Percentiles rank a stretch among this genome's conserved stretches.
Evolutionary conservation across 805 yeast genomes (phyloP).

Genomic region (Candida quercuum): DNA sequence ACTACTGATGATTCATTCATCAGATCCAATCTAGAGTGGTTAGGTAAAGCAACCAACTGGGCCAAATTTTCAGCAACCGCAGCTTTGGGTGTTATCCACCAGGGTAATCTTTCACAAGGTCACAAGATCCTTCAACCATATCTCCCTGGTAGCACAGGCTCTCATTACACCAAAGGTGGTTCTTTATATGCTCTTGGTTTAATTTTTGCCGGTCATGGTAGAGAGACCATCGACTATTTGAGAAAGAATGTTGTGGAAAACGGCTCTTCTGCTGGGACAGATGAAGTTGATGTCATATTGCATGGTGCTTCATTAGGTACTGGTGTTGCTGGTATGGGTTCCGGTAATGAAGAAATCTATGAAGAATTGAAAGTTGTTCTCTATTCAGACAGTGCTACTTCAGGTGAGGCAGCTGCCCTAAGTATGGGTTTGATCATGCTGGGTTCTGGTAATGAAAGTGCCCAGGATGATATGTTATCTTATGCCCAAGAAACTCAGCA

Average conservation of each 20-base stretch:
- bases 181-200: conserved; percentile 89
- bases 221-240: conserved; percentile 76
- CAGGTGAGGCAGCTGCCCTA: conserved; percentile 95
- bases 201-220: conserved; percentile 94
- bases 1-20: conserved; percentile 93
- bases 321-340: conserved; percentile 96
- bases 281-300: conserved; percentile 73
- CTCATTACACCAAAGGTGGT: conserved; percentile 93
- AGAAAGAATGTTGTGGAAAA: conserved; percentile 64
- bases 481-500: conserved; percentile 96
- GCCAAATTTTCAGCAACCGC: conserved; percentile 97
- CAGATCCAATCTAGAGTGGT: conserved; percentile 88
- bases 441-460: conserved; percentile 74
- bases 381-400: conserved; percentile 85
- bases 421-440: conserved; percentile 95
- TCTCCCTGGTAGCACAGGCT: conserved; percentile 74
- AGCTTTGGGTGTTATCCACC: conserved; percentile 94
- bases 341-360: conserved; percentile 65
- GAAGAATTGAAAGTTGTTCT: conserved; percentile 80
- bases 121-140: conserved; percentile 83
- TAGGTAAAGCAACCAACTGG: conserved; percentile 98
- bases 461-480: conserved; percentile 72
- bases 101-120: conserved; percentile 91
- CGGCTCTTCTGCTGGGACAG: conserved; percentile 56
- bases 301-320: conserved; percentile 96